A percentile compares a stretch with the other conserved stretches of the same genome.
These are phyloP conservation scores for Botrytis pseudocinerea DNA, from an alignment of 2,329 filamentous ascomycete species.

Conservation along the genomic window DNA sequence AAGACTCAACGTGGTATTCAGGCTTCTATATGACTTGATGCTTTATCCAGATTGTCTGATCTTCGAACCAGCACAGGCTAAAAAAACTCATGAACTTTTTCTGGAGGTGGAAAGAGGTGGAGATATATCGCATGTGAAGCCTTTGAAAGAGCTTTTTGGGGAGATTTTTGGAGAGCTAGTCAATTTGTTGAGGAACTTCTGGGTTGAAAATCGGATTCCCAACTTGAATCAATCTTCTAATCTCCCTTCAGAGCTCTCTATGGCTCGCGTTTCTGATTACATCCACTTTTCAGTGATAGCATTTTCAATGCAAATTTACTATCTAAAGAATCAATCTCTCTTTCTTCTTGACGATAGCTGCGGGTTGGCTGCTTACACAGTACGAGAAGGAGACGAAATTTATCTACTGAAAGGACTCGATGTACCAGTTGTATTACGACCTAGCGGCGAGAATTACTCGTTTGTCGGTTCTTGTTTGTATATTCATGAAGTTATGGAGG, in stretches of 20 bases:
- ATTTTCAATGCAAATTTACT: too few relatives aligned
- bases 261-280: too few relatives aligned
- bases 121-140: rapidly evolving
- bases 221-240: too few relatives aligned
- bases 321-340: too few relatives aligned
- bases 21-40: not conserved
- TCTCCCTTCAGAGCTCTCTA: too few relatives aligned
- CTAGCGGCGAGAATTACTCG: not conserved
- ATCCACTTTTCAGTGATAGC: too few relatives aligned
- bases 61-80: not conserved
- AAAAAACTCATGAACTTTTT: not conserved
- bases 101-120: not conserved
- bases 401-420: not conserved
- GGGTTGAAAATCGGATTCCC: not conserved
- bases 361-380: not conserved
- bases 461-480: not conserved
- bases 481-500: not conserved
- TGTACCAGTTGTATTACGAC: not conserved
- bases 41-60: not conserved
- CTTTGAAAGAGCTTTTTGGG: too few relatives aligned
- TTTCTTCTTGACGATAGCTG: not conserved
- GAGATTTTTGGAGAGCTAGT: rapidly evolving
- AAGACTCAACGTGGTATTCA: too few relatives aligned
- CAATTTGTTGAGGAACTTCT: rapidly evolving
- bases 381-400: not conserved